phyloP scores from a whole-genome alignment of 2,329 filamentous ascomycete genomes.

The Penicillium occitanis region DNA sequence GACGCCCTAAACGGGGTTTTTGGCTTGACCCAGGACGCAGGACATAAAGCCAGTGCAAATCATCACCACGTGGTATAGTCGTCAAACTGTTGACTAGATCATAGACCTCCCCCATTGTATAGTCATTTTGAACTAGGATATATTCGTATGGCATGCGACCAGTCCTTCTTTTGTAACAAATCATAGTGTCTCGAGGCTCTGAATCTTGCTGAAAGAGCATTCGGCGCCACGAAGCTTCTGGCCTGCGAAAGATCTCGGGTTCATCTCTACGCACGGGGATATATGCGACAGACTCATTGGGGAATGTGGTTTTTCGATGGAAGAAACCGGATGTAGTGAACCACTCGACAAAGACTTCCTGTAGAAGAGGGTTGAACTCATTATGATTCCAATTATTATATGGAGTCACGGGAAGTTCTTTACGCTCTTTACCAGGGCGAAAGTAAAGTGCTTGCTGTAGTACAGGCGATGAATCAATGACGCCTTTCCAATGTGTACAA shows the following conservation, averaged over 20 bases:
- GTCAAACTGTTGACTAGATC: not conserved
- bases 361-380: not conserved
- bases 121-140: not conserved
- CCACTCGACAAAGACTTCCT: conserved; percentile 9
- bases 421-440: not conserved
- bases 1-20: not conserved
- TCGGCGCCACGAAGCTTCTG: conserved; percentile 13
- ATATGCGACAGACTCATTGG: not conserved
- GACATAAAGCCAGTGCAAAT: conserved; percentile 6
- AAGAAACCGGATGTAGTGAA: not conserved
- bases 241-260: conserved; percentile 1
- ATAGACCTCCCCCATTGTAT: conserved; percentile 8
- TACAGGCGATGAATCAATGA: not conserved
- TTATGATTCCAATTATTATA: too few relatives aligned
- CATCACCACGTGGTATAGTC: not conserved
- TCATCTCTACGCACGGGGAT: not conserved
- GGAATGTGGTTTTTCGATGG: too few relatives aligned
- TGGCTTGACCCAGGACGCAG: not conserved
- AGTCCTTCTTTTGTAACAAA: not conserved
- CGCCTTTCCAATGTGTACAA: not conserved
- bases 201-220: conserved; percentile 5
- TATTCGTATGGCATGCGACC: not conserved
- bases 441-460: conserved; percentile 4
- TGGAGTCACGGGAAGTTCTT: too few relatives aligned
- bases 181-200: not conserved